Base-by-base conservation (phyloP, 805 yeast genomes). In the Ogataea trehaloabstinens region DNA sequence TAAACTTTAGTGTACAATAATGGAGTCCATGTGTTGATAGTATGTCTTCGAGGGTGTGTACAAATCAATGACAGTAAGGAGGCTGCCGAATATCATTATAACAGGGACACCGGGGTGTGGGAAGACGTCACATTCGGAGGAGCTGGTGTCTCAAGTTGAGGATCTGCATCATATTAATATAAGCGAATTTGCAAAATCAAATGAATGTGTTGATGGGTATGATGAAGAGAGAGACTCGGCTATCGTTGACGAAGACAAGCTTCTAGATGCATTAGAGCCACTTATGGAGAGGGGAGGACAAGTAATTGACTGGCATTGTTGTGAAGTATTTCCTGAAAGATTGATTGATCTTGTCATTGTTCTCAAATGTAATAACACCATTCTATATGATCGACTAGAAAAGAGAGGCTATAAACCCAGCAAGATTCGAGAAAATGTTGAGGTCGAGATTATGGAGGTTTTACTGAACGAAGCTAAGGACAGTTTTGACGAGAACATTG, bases 71-170 rank as follows among this genome's bases (percentile, higher is more conserved):
- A 38, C 53, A 30, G 44, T 28, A 31, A 64, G 74, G 55, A 55
- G 46, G 25, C 49, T 63, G 19, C 82, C 96, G 6, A 93, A 93
- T 60, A 80, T 93, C 29, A 76, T 93, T 28, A 76, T 93, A 33
- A 93, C 98, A 2, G 99, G 99, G 4, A 91, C 98, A 3, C 99
- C 99, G 18, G 82, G 95, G 0, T 83, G 93, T 45, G 95, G 95
- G 10, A 87, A 87, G 53, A 74, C 93, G 1, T 77, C 87, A 13
- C 95, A 85, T 57, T 56, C 67, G 0, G 79, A 78, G 49, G 65
- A 68, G 38, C 67, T 87, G 35, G 73, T 67, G 1, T 67, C 73
- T 24, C 77, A 73, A 40, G 60, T 75, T 19, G 66, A 74, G 6
- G 80, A 71, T 5, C 66, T 77, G 45, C 58, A 56, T 24, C 77